Percentiles rank a stretch among this genome's conserved stretches.
Evolutionary conservation across 1,284 basidiomycete species (phyloP).

Genomic region (Puccinia horiana): DNA sequence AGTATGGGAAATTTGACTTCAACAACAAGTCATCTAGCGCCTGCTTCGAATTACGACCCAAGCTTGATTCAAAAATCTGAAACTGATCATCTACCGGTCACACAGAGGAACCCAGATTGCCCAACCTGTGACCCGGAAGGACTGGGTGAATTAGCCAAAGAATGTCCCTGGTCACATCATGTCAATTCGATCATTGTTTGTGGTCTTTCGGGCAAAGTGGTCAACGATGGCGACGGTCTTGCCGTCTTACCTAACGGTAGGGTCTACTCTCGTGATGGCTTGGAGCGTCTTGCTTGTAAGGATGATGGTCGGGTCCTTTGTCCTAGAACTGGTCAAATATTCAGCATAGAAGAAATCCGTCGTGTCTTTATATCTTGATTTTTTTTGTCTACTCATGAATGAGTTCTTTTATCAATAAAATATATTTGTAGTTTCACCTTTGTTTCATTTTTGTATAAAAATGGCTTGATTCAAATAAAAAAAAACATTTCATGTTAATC

Average conservation of each 20-base stretch:
- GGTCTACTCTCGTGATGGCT: conserved; percentile 35
- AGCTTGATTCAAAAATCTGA: background rate
- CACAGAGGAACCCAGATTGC: conserved; percentile 33
- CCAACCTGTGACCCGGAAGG: conserved; percentile 37
- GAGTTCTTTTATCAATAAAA: background rate
- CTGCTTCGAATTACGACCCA: conserved; percentile 40
- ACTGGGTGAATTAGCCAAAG: conserved; percentile 40
- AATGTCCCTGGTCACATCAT: conserved; percentile 48
- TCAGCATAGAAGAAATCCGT: conserved; percentile 25
- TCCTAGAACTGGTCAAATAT: conserved; percentile 32
- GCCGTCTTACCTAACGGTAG: conserved; percentile 45
- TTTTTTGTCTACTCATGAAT: background rate
- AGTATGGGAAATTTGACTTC: background rate
- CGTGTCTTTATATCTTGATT: conserved; percentile 36
- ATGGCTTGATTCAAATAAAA: too few relatives aligned
- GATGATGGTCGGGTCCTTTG: conserved; percentile 28
- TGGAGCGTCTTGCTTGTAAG: conserved; percentile 7
- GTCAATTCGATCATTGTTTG: conserved; percentile 47
- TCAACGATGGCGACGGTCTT: conserved; percentile 43
- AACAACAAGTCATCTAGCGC: background rate
- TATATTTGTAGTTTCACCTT: conserved; percentile 1
- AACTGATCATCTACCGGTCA: background rate
- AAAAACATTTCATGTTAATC: too few relatives aligned
- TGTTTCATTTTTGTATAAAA: background rate
- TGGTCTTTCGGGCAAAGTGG: conserved; percentile 34